Evolutionary conservation across 306 rosid species (phyloP).

Genomic region (Fragaria ananassa): DNA sequence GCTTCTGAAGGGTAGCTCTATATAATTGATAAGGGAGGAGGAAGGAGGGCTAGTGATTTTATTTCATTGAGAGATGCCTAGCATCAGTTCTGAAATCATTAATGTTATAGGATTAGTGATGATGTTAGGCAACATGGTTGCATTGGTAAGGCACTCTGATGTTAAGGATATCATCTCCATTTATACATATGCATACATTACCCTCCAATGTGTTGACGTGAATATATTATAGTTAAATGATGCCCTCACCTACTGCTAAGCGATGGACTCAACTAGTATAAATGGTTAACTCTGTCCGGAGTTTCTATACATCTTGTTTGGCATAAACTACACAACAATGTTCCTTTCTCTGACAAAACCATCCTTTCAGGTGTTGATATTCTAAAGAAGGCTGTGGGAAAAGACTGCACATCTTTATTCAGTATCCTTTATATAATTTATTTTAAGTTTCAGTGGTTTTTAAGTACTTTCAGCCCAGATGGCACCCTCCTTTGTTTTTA

Average conservation of each 20-base stretch:
- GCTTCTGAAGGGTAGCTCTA: not conserved
- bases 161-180: not conserved
- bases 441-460: not conserved
- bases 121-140: not conserved
- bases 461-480: not conserved
- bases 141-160: not conserved
- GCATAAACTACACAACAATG: not conserved
- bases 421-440: slow-evolving; percentile 59
- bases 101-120: not conserved
- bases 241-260: not conserved
- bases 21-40: not conserved
- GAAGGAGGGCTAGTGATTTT: not conserved
- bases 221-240: not conserved
- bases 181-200: not conserved
- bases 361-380: slow-evolving; percentile 76
- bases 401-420: slow-evolving; percentile 89
- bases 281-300: not conserved
- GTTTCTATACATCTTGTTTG: not conserved
- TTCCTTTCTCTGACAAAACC: slow-evolving; percentile 16
- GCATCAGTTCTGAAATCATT: not conserved
- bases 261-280: not conserved
- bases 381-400: slow-evolving; percentile 87
- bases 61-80: not conserved
- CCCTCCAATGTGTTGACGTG: not conserved
- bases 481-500: slow-evolving; percentile 1